phyloP scores from a whole-genome alignment of 331 rosid genomes.

The Dryas integrifolia region DNA sequence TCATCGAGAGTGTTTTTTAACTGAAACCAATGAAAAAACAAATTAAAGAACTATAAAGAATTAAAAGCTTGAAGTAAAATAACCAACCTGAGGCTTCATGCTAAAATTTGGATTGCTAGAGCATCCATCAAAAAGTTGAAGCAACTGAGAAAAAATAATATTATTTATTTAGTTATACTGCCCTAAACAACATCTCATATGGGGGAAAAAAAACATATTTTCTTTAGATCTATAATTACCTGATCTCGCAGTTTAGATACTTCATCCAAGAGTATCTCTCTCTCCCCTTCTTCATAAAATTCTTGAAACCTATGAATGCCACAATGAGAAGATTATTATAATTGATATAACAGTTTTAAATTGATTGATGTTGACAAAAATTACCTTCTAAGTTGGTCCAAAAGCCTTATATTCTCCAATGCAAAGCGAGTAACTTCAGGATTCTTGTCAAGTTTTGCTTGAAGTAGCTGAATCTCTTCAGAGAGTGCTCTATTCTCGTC shows the following conservation, averaged over 20 bases:
- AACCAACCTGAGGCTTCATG: slow-evolving; percentile 58
- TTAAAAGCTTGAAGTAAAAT: neutral
- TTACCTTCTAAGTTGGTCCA: slow-evolving; percentile 89
- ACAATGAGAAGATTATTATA: slow-evolving; percentile 13
- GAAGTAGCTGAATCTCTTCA: slow-evolving; percentile 79
- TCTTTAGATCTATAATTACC: slow-evolving; percentile 41
- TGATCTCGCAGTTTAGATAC: slow-evolving; percentile 70
- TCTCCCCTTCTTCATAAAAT: slow-evolving; percentile 93
- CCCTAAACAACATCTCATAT: slow-evolving; percentile 22
- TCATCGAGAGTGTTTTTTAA: slow-evolving; percentile 50
- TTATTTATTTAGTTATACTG: slow-evolving; percentile 11
- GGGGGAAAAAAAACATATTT: slow-evolving; percentile 11
- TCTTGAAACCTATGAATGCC: slow-evolving; percentile 70
- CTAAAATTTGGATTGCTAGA: slow-evolving; percentile 34
- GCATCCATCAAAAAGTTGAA: slow-evolving; percentile 64
- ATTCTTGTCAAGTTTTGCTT: slow-evolving; percentile 74
- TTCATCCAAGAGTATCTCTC: slow-evolving; percentile 70
- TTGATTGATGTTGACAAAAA: neutral
- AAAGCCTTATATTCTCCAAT: slow-evolving; percentile 86
- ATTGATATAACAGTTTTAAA: slow-evolving; percentile 9
- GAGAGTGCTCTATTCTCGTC: slow-evolving; percentile 75
- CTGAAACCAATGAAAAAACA: slow-evolving; percentile 42
- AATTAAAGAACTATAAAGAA: slow-evolving; percentile 13
- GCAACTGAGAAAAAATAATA: slow-evolving; percentile 52
- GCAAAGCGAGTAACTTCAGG: slow-evolving; percentile 98